Base-by-base conservation (phyloP, 2,329 filamentous ascomycete genomes). In the Sporothrix dimorphospora region DNA sequence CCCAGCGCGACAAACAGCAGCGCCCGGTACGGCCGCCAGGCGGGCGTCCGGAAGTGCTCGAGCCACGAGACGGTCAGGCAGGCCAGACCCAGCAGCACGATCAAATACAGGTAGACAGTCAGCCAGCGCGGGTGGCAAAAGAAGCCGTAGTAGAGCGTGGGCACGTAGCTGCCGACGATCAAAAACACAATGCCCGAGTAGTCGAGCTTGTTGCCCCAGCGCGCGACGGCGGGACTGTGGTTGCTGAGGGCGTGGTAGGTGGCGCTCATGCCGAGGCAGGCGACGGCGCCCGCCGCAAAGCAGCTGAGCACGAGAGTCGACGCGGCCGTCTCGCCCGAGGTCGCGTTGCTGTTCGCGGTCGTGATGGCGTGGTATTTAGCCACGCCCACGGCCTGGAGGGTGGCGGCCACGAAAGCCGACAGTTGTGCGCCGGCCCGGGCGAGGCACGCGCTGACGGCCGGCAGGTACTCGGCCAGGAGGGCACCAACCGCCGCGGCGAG, bases 111-210 rank as follows among this genome's bases (percentile, higher is more conserved):
- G 80, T 98, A 98, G 2, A 87, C 79, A 57, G 83, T 85, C 82
- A 94, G 89, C 77, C 95, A 80, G 8, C 80, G 77, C 3, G 89
- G 88, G 74, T 90, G 83, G 78, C 91, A 94, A 77, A 88, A 93
- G 80, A 97, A 94, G 3, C 91, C 94, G 80, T 97, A 97, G 81
- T 93, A 96, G 73, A 99, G 81, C 67, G 92, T 92, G 1, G 96
- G 94, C 61, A 98, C 89, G 79, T 95, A 97, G 79, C 92, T 95
- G 7, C 96, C 96, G 76, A 95, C 92, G 73, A 98, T 98, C 76
- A 99, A 83, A 66, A 91, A 89, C 40, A 98, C 93, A 76, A 99
- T 99, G 7, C 96, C 96, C 5, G 95, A 89, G 80, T 99, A 98
- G 80, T 99, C 96, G 72, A 98, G 83, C 80, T 97, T 93, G 80